Evolutionary conservation across 371 early-diverging fungal genomes (phyloP).

Genomic region (Mucor saturninus): DNA sequence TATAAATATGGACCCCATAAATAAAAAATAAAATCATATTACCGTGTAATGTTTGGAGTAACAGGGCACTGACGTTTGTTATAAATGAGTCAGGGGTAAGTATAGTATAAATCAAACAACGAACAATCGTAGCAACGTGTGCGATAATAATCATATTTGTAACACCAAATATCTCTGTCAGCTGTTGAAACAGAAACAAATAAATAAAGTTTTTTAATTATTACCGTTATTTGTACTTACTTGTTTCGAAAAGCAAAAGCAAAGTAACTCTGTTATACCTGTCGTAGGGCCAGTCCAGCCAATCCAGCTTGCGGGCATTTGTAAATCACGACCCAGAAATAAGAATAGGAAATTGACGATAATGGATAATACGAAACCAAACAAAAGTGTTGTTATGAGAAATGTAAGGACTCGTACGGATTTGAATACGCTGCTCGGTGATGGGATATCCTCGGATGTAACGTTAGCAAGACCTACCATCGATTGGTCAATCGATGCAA

Average conservation of each 20-base stretch:
- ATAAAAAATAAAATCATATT: not conserved
- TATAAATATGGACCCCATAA: not conserved
- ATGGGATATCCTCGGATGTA: slow-evolving; percentile 23
- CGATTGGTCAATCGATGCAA: slow-evolving; percentile 43
- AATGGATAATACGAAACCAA: slow-evolving; percentile 46
- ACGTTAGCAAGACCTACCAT: slow-evolving; percentile 14
- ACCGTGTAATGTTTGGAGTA: slow-evolving; percentile 49
- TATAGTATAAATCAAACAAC: slow-evolving; percentile 42
- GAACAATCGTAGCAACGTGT: slow-evolving; percentile 43
- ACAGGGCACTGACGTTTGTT: slow-evolving; percentile 41
- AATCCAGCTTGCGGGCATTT: slow-evolving; percentile 45
- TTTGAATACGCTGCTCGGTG: slow-evolving; percentile 28
- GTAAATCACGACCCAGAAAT: slow-evolving; percentile 39
- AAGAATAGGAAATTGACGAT: slow-evolving; percentile 51
- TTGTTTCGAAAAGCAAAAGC: slow-evolving; percentile 38
- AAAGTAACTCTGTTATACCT: slow-evolving; percentile 30
- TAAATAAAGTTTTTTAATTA: not conserved
- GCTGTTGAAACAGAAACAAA: slow-evolving; percentile 14
- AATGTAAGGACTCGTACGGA: slow-evolving; percentile 39
- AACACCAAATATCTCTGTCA: slow-evolving; percentile 46
- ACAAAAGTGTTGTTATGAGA: slow-evolving; percentile 37
- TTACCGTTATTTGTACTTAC: slow-evolving; percentile 17
- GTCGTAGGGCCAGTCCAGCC: slow-evolving; percentile 54
- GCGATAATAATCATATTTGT: slow-evolving; percentile 47
- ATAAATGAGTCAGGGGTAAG: slow-evolving; percentile 36